These are phyloP conservation scores for Paratinospora sagittata DNA, from an alignment of 164 flowering plant genomes.

Conservation along the genomic window DNA sequence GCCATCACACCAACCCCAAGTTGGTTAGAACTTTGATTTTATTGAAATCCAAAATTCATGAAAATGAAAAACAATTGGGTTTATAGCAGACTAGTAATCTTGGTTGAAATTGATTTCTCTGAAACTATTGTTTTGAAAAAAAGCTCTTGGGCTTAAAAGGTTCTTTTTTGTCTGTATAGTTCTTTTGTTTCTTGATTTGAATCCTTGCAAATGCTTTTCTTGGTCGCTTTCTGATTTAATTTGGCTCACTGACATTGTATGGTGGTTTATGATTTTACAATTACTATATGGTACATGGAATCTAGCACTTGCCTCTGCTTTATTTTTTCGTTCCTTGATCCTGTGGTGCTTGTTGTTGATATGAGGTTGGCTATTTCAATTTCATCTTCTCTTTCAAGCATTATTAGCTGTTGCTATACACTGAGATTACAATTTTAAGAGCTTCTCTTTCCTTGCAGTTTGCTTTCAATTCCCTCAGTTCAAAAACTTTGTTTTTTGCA, in stretches of 20 bases:
- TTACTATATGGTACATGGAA: not conserved
- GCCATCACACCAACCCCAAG: too few species aligned
- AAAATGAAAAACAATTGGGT: not conserved
- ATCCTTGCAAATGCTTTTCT: not conserved
- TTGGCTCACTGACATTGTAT: not conserved
- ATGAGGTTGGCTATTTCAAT: not conserved
- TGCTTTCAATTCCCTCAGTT: not conserved
- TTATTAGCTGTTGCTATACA: not conserved
- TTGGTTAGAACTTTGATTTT: too few species aligned
- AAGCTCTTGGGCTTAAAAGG: not conserved
- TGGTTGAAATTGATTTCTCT: not conserved
- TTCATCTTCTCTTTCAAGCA: not conserved
- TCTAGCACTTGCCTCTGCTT: too few species aligned
- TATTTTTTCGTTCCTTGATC: too few species aligned
- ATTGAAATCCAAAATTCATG: not conserved
- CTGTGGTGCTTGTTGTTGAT: not conserved
- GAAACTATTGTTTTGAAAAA: not conserved
- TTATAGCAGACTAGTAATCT: not conserved
- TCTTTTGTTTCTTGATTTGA: not conserved
- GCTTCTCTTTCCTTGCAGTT: not conserved
- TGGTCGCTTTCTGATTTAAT: not conserved
- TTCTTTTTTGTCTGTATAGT: not conserved
- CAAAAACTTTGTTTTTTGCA: conserved; percentile 17
- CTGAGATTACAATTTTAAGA: not conserved
- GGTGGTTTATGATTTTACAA: not conserved